These are phyloP conservation scores for Botrytis fabae DNA, from an alignment of 2,329 filamentous ascomycete species.

Conservation along the genomic window DNA sequence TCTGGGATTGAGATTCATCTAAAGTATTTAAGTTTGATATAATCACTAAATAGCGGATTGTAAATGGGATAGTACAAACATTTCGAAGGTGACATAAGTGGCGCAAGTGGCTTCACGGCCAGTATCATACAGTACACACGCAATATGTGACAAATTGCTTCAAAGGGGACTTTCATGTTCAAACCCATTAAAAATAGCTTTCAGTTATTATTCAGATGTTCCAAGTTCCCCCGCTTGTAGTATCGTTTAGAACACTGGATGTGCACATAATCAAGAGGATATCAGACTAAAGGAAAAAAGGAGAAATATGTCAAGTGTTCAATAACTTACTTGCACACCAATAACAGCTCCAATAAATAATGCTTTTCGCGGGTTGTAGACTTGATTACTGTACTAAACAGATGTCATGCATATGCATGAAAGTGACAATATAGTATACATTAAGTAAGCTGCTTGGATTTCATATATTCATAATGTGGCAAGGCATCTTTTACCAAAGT, in stretches of 20 bases:
- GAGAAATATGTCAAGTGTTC: background rate
- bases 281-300: background rate
- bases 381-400: background rate
- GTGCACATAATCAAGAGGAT: background rate
- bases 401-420: background rate
- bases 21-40: background rate
- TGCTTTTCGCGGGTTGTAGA: background rate
- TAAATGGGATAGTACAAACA: background rate
- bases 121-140: background rate
- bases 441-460: background rate
- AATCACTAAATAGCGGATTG: background rate
- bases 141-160: background rate
- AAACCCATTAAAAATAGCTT: background rate
- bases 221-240: background rate
- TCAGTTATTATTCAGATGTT: background rate
- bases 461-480: background rate
- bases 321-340: background rate
- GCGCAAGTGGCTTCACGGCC: background rate
- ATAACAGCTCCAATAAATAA: background rate
- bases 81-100: background rate
- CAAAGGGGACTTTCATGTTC: background rate
- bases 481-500: background rate
- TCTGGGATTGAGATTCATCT: no score
- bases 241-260: accelerated
- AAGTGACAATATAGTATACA: background rate